Evolutionary conservation across 345 rosid species (phyloP).

Genomic region (Camelina neglecta): DNA sequence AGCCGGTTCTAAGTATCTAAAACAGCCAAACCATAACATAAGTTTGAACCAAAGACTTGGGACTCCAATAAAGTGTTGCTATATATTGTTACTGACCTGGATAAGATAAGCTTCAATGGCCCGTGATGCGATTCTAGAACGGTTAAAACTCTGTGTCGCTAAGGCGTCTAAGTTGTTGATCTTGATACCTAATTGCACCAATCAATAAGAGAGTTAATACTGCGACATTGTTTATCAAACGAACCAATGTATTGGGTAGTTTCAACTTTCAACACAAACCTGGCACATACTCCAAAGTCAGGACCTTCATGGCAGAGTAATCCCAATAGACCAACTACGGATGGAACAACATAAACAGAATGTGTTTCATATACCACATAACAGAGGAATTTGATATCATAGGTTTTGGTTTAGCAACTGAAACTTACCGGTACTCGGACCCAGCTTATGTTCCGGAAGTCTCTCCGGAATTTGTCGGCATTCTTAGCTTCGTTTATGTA

Average conservation of each 20-base stretch:
- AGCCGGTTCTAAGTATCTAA: slow-evolving; percentile 90
- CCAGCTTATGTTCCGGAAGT: slow-evolving; percentile 93
- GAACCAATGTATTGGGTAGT: slow-evolving; percentile 33
- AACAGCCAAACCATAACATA: slow-evolving; percentile 25
- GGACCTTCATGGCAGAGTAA: slow-evolving; percentile 85
- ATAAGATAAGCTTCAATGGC: slow-evolving; percentile 92
- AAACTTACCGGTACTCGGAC: slow-evolving; percentile 90
- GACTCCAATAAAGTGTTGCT: background rate
- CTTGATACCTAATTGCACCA: slow-evolving; percentile 66
- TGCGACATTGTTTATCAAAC: background rate
- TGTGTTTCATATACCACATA: slow-evolving; percentile 4
- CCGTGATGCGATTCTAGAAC: slow-evolving; percentile 82
- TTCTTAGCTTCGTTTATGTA: slow-evolving; percentile 95
- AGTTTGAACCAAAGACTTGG: slow-evolving; percentile 13
- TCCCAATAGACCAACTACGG: slow-evolving; percentile 90
- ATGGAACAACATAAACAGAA: slow-evolving; percentile 15
- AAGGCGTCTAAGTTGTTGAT: slow-evolving; percentile 65
- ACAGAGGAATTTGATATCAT: background rate
- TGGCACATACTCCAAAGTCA: slow-evolving; percentile 98
- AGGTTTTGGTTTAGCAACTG: slow-evolving; percentile 22
- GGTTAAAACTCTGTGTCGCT: slow-evolving; percentile 64
- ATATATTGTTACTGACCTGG: slow-evolving; percentile 60
- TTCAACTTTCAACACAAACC: slow-evolving; percentile 56
- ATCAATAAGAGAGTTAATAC: slow-evolving; percentile 12
- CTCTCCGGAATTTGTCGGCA: slow-evolving; percentile 86